Evolutionary conservation across 768 basidiomycete species (phyloP).

Genomic region (Chiua virens): DNA sequence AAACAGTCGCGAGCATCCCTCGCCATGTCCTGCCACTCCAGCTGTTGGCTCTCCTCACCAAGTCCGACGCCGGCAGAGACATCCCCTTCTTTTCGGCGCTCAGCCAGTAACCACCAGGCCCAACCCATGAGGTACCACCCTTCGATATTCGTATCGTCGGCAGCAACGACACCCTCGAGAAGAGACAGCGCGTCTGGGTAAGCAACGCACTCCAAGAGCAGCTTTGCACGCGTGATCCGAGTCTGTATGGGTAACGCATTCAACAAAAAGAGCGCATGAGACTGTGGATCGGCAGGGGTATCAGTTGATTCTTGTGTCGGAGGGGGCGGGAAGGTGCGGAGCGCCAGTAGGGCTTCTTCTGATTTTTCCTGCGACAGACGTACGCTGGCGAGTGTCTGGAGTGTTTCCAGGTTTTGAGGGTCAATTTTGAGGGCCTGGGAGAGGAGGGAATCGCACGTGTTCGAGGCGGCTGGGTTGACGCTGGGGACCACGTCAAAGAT

Average conservation of each 20-base stretch:
- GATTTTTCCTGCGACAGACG: conserved; percentile 84
- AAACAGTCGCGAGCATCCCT: conserved; percentile 78
- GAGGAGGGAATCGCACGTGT: conserved; percentile 78
- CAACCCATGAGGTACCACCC: conserved; percentile 96
- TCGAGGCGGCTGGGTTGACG: conserved; percentile 78
- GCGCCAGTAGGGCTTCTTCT: conserved; percentile 66
- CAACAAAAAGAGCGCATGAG: conserved; percentile 39
- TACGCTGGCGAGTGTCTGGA: conserved; percentile 81
- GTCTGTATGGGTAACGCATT: conserved; percentile 57
- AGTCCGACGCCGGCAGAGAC: conserved; percentile 41
- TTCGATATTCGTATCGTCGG: conserved; percentile 85
- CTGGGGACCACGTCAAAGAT: conserved; percentile 38
- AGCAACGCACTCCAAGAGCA: conserved; percentile 75
- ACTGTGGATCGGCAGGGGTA: conserved; percentile 2
- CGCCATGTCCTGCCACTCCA: conserved; percentile 77
- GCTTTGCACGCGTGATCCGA: conserved; percentile 71
- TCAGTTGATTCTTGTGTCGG: conserved; percentile 1
- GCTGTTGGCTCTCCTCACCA: conserved; percentile 33
- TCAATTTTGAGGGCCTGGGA: conserved; percentile 70
- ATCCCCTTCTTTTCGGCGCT: conserved; percentile 60
- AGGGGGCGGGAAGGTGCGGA: conserved; percentile 19
- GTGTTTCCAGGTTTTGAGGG: conserved; percentile 73
- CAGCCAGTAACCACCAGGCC: conserved; percentile 85
- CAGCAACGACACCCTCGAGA: conserved; percentile 73
- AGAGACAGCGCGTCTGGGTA: conserved; percentile 74